Base-by-base conservation (phyloP, 2,329 filamentous ascomycete genomes). In the Phialophora verrucosa region DNA sequence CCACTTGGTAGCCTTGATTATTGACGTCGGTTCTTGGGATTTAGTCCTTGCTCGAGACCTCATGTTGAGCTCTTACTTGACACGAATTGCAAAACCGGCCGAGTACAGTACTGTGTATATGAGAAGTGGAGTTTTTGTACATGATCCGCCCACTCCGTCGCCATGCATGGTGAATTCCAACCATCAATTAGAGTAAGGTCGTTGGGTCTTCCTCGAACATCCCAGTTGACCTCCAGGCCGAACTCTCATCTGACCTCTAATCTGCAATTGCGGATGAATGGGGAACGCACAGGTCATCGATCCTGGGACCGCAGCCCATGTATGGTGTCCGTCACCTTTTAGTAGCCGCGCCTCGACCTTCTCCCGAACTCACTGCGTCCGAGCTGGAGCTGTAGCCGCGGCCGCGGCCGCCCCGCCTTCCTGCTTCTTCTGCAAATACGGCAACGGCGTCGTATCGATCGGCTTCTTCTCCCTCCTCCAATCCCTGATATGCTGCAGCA, bases 401-500 rank as follows among this genome's bases (percentile, higher is more conserved):
- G 32, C 57, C 5, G 35, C n/a, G 4, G 25, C 32, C 4, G 51
- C 17, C 31, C n/a, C 14, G 14, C 6, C 38, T 44, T n/a, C 14
- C 38, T 68, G 42, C 53, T 70, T 64, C 44, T 61, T 62, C 10
- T 53, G 57, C 31, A 71, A 59, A 56, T 71, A 70, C 20, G 66
- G 65, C 35, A 74, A 59, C 25, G 71, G 71, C 20, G 70, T 73
- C 55, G 76, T 82, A 75, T 87, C 84, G 68, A 89, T 75, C 31
- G 82, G 82, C 72, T 78, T 82, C 20, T 78, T 78, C 64, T 80
- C 79, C 58, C 84, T 83, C 75, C 84, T 86, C 89, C 89, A 91
- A 76, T 92, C 90, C 56, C 89, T 90, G 76, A 98, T 90, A 79
- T 99, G 95, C 69, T 91, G 89, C 67, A 90, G 79, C 63, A 99